phyloP scores from a whole-genome alignment of 345 rosid species.

The Rhodomyrtus tomentosa region DNA sequence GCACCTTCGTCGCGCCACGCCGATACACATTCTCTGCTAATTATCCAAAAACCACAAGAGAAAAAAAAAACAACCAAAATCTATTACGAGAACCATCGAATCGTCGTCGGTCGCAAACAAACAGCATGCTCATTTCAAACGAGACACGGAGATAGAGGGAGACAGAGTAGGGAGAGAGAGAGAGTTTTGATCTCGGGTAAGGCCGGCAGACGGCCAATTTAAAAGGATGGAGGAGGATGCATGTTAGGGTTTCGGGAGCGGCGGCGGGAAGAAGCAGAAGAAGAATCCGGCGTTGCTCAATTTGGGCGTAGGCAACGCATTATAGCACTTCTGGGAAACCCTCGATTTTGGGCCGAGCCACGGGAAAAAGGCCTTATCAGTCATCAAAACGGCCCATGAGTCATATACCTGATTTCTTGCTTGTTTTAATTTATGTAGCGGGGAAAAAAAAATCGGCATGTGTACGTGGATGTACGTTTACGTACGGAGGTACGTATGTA shows the following conservation, averaged over 20 bases:
- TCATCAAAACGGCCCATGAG: neutral
- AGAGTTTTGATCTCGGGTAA: too few species aligned
- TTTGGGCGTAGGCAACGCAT: too few species aligned
- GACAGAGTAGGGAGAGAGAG: neutral
- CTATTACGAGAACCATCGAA: neutral
- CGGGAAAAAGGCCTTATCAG: neutral
- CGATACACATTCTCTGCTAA: slow-evolving; percentile 4
- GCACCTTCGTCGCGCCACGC: neutral
- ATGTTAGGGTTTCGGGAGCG: neutral
- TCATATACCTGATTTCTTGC: neutral
- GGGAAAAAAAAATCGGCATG: neutral
- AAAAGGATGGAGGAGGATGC: neutral
- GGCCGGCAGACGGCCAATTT: neutral
- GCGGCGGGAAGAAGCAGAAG: neutral
- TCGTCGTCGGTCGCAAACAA: neutral
- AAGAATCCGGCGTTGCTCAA: too few species aligned
- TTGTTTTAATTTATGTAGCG: neutral
- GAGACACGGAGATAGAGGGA: neutral
- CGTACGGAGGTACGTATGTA: too few species aligned
- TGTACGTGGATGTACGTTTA: too few species aligned
- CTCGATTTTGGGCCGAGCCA: neutral
- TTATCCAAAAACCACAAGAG: neutral
- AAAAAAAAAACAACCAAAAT: neutral
- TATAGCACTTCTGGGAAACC: neutral
- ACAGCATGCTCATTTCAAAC: neutral